A percentile compares a stretch with the other conserved stretches of the same genome.
Conservation (phyloP, 352 stramenopile species). For the Globisporangium splendens region DNA sequence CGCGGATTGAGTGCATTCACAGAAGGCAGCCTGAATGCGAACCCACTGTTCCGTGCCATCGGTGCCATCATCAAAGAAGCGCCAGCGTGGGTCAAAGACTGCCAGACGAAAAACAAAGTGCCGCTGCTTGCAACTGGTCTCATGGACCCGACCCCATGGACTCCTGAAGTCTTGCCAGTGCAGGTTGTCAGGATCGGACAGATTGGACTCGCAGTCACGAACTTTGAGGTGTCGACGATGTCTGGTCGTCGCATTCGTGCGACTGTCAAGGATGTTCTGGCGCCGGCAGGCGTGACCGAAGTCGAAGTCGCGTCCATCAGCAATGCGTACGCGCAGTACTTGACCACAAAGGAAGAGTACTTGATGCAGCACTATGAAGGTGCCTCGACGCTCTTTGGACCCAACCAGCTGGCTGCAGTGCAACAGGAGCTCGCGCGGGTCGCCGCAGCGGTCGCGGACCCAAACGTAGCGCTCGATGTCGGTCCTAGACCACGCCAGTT, state of each 20-base stretch:
- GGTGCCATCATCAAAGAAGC: slow-evolving; percentile 22
- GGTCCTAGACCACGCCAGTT: slow-evolving; percentile 32
- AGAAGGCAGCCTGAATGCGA: slow-evolving; percentile 31
- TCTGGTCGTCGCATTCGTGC: slow-evolving; percentile 37
- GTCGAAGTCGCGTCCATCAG: slow-evolving; percentile 43
- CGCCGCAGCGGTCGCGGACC: slow-evolving; percentile 19
- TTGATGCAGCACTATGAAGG: slow-evolving; percentile 60
- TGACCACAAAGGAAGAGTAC: slow-evolving; percentile 62
- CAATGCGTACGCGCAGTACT: slow-evolving; percentile 55
- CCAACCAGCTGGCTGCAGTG: slow-evolving; percentile 52
- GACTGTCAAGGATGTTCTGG: slow-evolving; percentile 25
- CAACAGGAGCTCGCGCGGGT: slow-evolving; percentile 43
- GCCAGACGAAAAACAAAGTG: slow-evolving; percentile 36
- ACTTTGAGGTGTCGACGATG: slow-evolving; percentile 61
- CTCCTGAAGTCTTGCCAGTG: slow-evolving; percentile 41
- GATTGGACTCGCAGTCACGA: slow-evolving; percentile 40
- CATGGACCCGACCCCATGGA: slow-evolving; percentile 33
- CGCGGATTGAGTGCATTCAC: slow-evolving; percentile 25
- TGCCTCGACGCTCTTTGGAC: slow-evolving; percentile 60
- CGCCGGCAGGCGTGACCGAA: slow-evolving; percentile 21
- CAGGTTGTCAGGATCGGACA: slow-evolving; percentile 48
- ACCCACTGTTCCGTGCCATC: slow-evolving; percentile 22
- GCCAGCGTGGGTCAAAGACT: slow-evolving; percentile 33
- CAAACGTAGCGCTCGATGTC: slow-evolving; percentile 20
- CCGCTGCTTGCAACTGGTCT: slow-evolving; percentile 30